Conservation (phyloP, 2,329 filamentous ascomycete species). For the Sordariomycetes sp. region DNA sequence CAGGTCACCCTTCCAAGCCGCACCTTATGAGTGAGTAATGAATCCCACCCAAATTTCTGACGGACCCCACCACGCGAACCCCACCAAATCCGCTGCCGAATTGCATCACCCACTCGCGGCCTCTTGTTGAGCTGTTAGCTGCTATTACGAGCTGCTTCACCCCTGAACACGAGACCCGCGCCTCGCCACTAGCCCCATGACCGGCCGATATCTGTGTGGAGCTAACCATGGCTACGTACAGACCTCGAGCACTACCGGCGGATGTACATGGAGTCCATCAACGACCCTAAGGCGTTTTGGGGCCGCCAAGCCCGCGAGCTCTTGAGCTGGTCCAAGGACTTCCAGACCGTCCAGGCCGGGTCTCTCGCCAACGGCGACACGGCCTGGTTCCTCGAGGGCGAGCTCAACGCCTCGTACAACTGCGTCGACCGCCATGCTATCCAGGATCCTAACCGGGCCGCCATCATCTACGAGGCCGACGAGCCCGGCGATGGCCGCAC, state of each 20-base stretch:
- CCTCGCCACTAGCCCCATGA: not conserved
- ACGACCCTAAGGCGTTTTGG: slow-evolving; percentile 84
- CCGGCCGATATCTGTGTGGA: not conserved
- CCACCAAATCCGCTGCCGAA: slow-evolving; percentile 12
- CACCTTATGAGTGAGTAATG: slow-evolving; percentile 46
- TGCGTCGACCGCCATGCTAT: slow-evolving; percentile 95
- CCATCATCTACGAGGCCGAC: slow-evolving; percentile 98
- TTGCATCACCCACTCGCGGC: not conserved
- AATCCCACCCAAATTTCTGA: slow-evolving; percentile 4
- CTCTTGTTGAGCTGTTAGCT: not conserved
- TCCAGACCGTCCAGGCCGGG: slow-evolving; percentile 75
- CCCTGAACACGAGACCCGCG: not conserved
- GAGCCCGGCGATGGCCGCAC: slow-evolving; percentile 76
- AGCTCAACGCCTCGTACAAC: slow-evolving; percentile 93
- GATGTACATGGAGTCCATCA: slow-evolving; percentile 75
- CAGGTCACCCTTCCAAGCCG: slow-evolving; percentile 58
- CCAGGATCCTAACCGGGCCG: slow-evolving; percentile 82
- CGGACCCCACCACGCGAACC: slow-evolving; percentile 20
- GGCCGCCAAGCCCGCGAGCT: slow-evolving; percentile 73
- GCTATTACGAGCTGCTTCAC: not conserved
- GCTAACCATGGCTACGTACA: slow-evolving; percentile 14
- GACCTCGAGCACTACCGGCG: slow-evolving; percentile 54
- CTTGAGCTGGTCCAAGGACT: slow-evolving; percentile 81
- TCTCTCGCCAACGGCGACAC: slow-evolving; percentile 67
- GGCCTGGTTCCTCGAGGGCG: slow-evolving; percentile 90